A percentile compares a stretch with the other conserved stretches of the same genome.
Conservation (phyloP, 257 asterid species). For the Gentiana dahurica region DNA sequence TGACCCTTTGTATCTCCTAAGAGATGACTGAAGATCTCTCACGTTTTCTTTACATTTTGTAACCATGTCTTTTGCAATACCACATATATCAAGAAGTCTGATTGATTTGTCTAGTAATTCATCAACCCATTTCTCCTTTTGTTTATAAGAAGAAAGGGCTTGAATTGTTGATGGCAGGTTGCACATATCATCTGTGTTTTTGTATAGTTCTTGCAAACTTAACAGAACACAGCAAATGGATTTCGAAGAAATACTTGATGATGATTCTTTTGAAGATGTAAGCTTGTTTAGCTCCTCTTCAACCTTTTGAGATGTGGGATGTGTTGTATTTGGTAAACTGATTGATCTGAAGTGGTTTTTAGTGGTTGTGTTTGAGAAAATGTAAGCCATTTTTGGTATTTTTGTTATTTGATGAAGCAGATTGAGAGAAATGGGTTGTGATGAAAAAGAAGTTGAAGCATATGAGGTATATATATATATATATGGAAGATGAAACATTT, state of each 20-base stretch:
- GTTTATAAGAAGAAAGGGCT: slow-evolving; percentile 13
- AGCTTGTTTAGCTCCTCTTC: slow-evolving; percentile 22
- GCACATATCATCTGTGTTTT: slow-evolving; percentile 19
- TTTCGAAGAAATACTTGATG: slow-evolving; percentile 5
- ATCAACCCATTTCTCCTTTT: too few relatives aligned
- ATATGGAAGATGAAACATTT: slow-evolving; percentile 8
- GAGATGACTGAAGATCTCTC: slow-evolving; percentile 15
- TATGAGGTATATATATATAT: slow-evolving; percentile 4
- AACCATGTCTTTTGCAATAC: not conserved
- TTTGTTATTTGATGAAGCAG: too few relatives aligned
- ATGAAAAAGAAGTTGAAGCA: not conserved
- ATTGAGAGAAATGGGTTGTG: not conserved
- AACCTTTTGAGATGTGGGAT: slow-evolving; percentile 17
- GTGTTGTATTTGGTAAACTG: slow-evolving; percentile 28
- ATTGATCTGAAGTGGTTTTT: slow-evolving; percentile 16
- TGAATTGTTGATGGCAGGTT: slow-evolving; percentile 15
- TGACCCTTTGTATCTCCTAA: slow-evolving; percentile 16
- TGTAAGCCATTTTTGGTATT: slow-evolving; percentile 10
- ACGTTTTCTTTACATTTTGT: slow-evolving; percentile 16
- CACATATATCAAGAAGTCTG: too few relatives aligned
- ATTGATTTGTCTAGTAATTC: too few relatives aligned
- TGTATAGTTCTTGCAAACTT: slow-evolving; percentile 15
- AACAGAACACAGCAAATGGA: slow-evolving; percentile 8
- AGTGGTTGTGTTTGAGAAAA: slow-evolving; percentile 13
- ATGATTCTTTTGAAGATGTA: not conserved